Percentiles rank a stretch among this genome's conserved stretches.
phyloP scores from a whole-genome alignment of 2,329 filamentous ascomycete species.

The Fusarium sp. region DNA sequence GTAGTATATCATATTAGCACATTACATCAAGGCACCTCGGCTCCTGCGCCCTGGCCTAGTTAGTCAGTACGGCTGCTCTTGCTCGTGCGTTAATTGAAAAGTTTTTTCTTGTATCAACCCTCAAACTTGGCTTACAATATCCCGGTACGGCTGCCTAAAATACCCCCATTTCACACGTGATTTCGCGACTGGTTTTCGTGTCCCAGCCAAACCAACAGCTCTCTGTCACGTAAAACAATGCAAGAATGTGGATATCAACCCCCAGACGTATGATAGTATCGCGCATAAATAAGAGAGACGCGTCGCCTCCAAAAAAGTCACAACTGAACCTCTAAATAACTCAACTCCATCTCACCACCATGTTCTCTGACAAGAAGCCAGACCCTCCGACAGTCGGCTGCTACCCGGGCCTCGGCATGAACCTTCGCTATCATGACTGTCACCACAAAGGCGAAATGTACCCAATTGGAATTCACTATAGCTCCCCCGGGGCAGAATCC shows the following conservation, averaged over 20 bases:
- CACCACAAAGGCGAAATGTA: neutral
- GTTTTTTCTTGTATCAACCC: neutral
- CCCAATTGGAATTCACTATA: neutral
- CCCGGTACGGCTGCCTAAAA: neutral
- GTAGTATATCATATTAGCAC: neutral
- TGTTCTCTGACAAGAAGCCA: neutral
- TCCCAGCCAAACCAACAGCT: neutral
- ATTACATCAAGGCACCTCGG: neutral
- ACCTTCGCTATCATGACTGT: neutral
- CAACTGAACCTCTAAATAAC: neutral
- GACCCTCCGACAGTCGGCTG: neutral
- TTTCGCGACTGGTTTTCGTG: neutral
- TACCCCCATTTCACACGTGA: neutral
- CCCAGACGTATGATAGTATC: neutral
- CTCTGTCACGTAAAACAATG: neutral
- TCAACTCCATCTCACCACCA: neutral
- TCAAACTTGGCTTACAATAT: neutral
- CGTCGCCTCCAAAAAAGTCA: neutral
- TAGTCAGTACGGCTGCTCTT: neutral
- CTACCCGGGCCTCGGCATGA: conserved; percentile 19
- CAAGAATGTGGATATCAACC: neutral
- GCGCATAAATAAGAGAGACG: neutral
- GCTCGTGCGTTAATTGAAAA: neutral
- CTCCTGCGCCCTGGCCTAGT: neutral
- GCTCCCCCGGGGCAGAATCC: neutral